Conservation (phyloP, 768 basidiomycete genomes). For the Podaxis sp. region DNA sequence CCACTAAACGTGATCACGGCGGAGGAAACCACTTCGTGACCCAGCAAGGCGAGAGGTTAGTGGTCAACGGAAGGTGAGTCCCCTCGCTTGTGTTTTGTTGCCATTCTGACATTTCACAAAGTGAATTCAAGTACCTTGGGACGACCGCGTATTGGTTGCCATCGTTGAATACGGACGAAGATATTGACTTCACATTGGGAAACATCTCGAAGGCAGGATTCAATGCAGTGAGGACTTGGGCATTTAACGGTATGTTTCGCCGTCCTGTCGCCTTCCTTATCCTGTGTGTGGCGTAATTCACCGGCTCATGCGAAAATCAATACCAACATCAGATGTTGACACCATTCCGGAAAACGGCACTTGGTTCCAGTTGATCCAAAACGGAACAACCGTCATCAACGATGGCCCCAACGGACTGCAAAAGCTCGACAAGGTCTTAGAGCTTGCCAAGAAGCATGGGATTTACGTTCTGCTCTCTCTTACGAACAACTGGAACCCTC, state of each 20-base stretch:
- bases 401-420: slow-evolving; percentile 61
- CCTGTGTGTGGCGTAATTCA: background rate
- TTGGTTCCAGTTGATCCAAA: slow-evolving; percentile 61
- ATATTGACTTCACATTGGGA: slow-evolving; percentile 57
- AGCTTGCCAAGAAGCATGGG: slow-evolving; percentile 52
- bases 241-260: slow-evolving; percentile 56
- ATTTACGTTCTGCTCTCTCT: slow-evolving; percentile 55
- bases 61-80: slow-evolving; percentile 53
- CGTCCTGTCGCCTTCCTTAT: slow-evolving; percentile 5
- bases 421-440: slow-evolving; percentile 57
- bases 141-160: slow-evolving; percentile 72
- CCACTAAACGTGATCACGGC: slow-evolving; percentile 25
- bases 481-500: slow-evolving; percentile 63
- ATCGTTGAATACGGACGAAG: slow-evolving; percentile 48
- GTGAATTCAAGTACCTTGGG: slow-evolving; percentile 33
- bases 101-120: slow-evolving; percentile 16
- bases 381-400: slow-evolving; percentile 57
- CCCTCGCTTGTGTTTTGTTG: background rate
- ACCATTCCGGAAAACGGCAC: slow-evolving; percentile 55
- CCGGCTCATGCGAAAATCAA: background rate
- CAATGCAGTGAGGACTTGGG: slow-evolving; percentile 67
- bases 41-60: slow-evolving; percentile 44
- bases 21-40: slow-evolving; percentile 38
- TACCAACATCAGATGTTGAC: slow-evolving; percentile 42
- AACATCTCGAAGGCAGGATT: slow-evolving; percentile 58